Evolutionary conservation across 2,329 filamentous ascomycete genomes (phyloP).

Genomic region (Amesomyces nigricolor): DNA sequence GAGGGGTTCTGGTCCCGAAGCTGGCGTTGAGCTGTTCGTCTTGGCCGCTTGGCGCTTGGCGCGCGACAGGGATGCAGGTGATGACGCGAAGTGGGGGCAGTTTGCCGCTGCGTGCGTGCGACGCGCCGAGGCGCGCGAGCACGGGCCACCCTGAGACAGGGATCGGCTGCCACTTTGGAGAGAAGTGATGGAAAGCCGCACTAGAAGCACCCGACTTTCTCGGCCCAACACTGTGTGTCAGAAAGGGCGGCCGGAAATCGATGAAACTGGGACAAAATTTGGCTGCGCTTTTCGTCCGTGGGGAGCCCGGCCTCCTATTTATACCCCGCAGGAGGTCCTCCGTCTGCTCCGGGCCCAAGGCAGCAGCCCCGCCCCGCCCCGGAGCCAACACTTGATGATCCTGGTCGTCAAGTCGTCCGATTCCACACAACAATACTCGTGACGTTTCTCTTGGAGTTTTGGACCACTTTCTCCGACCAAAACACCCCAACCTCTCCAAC

Average conservation of each 20-base stretch:
- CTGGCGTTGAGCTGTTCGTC: slow-evolving; percentile 4
- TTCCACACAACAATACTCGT: background rate
- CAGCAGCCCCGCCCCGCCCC: slow-evolving; percentile 14
- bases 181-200: background rate
- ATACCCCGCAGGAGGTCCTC: slow-evolving; percentile 23
- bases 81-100: slow-evolving; percentile 21
- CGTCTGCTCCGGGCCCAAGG: slow-evolving; percentile 13
- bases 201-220: slow-evolving; percentile 17
- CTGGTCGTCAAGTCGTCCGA: slow-evolving; percentile 1
- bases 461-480: background rate
- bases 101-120: slow-evolving; percentile 1
- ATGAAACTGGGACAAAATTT: slow-evolving; percentile 15
- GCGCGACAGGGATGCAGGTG: slow-evolving; percentile 4
- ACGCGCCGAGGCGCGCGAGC: slow-evolving; percentile 18
- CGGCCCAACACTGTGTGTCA: slow-evolving; percentile 14
- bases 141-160: slow-evolving; percentile 16
- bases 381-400: slow-evolving; percentile 1
- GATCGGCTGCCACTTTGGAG: background rate
- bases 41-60: background rate
- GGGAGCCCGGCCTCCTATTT: slow-evolving; percentile 20
- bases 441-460: background rate
- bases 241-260: slow-evolving; percentile 11
- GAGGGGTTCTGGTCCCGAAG: background rate
- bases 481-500: slow-evolving; percentile 1
- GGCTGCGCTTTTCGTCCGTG: slow-evolving; percentile 15